phyloP scores from a whole-genome alignment of 2,329 filamentous ascomycete genomes.

The Penicillium sp. region DNA sequence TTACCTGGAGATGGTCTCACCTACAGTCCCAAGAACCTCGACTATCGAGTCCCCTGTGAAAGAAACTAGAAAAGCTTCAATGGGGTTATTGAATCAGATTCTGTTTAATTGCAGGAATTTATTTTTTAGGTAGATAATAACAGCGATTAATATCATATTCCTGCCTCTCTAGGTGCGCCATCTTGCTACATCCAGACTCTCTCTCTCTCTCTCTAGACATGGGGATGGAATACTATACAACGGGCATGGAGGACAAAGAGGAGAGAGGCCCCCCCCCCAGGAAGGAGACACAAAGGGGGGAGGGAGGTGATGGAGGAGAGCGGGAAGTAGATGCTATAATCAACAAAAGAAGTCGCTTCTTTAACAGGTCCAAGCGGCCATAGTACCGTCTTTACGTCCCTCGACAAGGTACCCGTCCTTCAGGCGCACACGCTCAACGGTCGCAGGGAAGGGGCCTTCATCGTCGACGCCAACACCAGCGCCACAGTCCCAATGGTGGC shows the following conservation, averaged over 20 bases:
- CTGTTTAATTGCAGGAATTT: neutral
- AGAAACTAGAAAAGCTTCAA: neutral
- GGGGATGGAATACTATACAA: slow-evolving; percentile 35
- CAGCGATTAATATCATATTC: slow-evolving; percentile 15
- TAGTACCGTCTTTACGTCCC: slow-evolving; percentile 82
- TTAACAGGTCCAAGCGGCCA: slow-evolving; percentile 88
- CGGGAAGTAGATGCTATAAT: slow-evolving; percentile 4
- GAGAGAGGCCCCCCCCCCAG: slow-evolving; percentile 14
- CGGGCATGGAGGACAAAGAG: slow-evolving; percentile 19
- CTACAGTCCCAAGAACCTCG: neutral
- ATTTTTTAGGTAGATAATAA: slow-evolving; percentile 21
- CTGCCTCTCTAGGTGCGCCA: slow-evolving; percentile 21
- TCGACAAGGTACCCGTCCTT: slow-evolving; percentile 94
- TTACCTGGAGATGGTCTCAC: neutral
- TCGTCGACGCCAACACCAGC: slow-evolving; percentile 73
- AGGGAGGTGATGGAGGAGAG: neutral
- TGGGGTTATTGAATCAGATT: neutral
- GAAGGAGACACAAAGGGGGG: slow-evolving; percentile 14
- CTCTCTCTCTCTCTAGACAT: slow-evolving; percentile 28
- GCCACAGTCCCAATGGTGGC: slow-evolving; percentile 94
- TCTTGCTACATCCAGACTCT: slow-evolving; percentile 23
- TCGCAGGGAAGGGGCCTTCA: slow-evolving; percentile 67
- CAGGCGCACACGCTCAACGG: slow-evolving; percentile 85
- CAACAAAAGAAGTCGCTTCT: slow-evolving; percentile 4
- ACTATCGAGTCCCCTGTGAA: neutral